These are phyloP conservation scores for Apiospora phragmitis DNA, from an alignment of 2,329 filamentous ascomycete genomes.

Conservation along the genomic window DNA sequence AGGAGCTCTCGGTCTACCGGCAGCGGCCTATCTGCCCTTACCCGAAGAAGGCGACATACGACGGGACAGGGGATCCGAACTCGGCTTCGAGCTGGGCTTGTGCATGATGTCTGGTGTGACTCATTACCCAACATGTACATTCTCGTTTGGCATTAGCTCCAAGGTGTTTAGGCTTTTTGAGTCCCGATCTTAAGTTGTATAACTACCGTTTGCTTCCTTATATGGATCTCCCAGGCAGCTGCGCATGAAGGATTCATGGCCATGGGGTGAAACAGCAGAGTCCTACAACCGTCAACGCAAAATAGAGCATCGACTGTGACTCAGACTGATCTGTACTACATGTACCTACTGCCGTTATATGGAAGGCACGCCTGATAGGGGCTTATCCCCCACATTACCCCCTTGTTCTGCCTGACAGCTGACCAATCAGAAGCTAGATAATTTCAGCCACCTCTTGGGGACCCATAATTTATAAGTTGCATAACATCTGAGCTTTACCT, in stretches of 20 bases:
- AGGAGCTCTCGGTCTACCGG: slow-evolving; percentile 38
- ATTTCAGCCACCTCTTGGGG: neutral
- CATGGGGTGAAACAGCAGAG: too few species aligned
- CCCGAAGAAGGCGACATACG: slow-evolving; percentile 36
- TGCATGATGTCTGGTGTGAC: slow-evolving; percentile 17
- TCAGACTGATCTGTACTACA: neutral
- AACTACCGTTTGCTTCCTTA: neutral
- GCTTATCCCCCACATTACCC: neutral
- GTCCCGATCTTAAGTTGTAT: neutral
- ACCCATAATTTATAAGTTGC: neutral
- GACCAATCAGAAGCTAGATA: neutral
- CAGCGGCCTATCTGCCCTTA: slow-evolving; percentile 48
- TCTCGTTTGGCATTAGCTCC: neutral
- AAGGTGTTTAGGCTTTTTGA: neutral
- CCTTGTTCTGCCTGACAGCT: neutral
- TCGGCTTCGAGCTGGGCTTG: slow-evolving; percentile 37
- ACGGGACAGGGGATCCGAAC: slow-evolving; percentile 33
- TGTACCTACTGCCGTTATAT: neutral
- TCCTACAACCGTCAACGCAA: too few species aligned
- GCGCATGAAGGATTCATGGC: neutral
- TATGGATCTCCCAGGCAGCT: neutral
- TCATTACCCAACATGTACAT: neutral
- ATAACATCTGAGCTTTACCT: neutral
- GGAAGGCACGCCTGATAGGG: neutral
- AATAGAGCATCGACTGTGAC: neutral